Percentiles rank a stretch among this genome's conserved stretches.
These are phyloP conservation scores for Brasenia schreberi DNA, from an alignment of 164 flowering plant genomes.

Conservation along the genomic window DNA sequence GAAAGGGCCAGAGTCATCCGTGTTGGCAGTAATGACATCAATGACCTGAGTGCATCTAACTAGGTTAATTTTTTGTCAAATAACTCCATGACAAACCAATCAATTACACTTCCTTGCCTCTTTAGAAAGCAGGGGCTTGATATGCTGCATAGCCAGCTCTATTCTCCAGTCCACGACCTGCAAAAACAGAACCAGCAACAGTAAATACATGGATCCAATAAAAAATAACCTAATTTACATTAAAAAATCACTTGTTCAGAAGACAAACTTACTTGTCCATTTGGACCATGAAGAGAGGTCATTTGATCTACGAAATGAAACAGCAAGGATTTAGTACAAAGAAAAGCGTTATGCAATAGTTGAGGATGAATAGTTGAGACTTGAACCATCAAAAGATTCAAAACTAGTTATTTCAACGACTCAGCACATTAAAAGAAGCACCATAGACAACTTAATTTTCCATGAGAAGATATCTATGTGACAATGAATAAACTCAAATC, in stretches of 20 bases:
- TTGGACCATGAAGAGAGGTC: not conserved
- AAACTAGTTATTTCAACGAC: not conserved
- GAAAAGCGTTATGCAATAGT: not conserved
- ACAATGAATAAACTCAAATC: no score
- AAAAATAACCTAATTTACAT: not conserved
- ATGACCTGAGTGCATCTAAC: conserved; percentile 31
- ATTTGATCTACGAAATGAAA: not conserved
- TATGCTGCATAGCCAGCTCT: conserved; percentile 45
- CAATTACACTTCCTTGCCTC: conserved; percentile 33
- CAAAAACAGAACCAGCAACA: conserved; percentile 5
- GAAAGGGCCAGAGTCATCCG: conserved; percentile 58
- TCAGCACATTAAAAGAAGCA: not conserved
- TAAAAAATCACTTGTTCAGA: conserved; percentile 3
- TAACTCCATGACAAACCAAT: not conserved
- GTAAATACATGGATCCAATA: not conserved
- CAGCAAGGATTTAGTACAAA: not conserved
- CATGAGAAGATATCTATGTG: no score
- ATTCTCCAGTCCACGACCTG: conserved; percentile 74
- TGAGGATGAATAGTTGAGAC: not conserved
- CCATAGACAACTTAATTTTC: no score
- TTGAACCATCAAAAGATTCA: no score
- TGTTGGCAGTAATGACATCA: conserved; percentile 48
- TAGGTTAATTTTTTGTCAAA: not conserved
- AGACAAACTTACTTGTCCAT: conserved; percentile 30
- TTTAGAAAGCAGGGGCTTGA: conserved; percentile 54